These are phyloP conservation scores for Suillus paluster DNA, from an alignment of 768 basidiomycete genomes.

Conservation along the genomic window DNA sequence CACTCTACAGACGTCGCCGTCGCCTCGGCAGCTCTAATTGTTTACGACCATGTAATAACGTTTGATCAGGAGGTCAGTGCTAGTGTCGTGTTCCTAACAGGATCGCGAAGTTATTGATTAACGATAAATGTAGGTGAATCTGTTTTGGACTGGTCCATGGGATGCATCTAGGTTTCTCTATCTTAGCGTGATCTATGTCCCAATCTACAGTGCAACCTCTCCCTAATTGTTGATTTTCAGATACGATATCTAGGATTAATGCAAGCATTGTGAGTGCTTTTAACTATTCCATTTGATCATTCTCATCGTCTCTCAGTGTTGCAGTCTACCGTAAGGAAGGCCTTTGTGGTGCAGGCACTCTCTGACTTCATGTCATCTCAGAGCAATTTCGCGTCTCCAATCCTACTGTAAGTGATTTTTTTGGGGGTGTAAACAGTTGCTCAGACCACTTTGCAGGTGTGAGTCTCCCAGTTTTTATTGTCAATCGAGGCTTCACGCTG, in stretches of 20 bases:
- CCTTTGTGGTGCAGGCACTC: not conserved
- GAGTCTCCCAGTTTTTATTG: not conserved
- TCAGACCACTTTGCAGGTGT: constrained; percentile 7
- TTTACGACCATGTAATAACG: constrained; percentile 15
- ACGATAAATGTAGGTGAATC: constrained; percentile 4
- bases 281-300: not conserved
- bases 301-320: not conserved
- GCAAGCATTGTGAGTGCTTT: constrained; percentile 5
- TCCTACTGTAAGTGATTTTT: constrained; percentile 1
- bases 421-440: not conserved
- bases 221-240: not conserved
- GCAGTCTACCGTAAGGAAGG: not conserved
- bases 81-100: not conserved
- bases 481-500: not conserved
- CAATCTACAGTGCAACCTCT: not conserved
- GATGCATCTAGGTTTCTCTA: constrained; percentile 14
- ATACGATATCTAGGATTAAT: constrained; percentile 13
- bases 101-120: not conserved
- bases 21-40: constrained; percentile 9
- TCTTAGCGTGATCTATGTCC: constrained; percentile 9
- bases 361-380: not conserved
- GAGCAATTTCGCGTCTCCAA: not conserved
- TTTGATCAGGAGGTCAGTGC: constrained; percentile 13
- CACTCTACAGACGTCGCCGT: not conserved
- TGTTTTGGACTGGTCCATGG: constrained; percentile 12